Conservation (phyloP, 2,329 filamentous ascomycete genomes). For the Phialophora tarda region DNA sequence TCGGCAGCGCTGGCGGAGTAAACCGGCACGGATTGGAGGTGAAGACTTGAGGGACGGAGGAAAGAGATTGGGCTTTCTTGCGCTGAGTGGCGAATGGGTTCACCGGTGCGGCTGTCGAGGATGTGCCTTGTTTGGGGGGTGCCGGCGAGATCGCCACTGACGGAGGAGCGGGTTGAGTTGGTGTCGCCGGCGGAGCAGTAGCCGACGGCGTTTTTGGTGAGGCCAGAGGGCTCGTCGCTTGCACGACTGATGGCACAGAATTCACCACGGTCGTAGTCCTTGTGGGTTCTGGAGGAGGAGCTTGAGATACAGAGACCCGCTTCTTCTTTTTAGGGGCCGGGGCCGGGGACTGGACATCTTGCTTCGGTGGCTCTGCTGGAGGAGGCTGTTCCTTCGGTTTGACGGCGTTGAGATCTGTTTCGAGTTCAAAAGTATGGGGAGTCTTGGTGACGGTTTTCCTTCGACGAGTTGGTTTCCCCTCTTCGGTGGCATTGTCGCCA, state of each 20-base stretch:
- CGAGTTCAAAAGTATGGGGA: conserved; percentile 35
- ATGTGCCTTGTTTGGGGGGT: conserved; percentile 18
- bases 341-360: conserved; percentile 8
- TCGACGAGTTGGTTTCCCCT: conserved; percentile 30
- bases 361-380: conserved; percentile 14
- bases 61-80: conserved; percentile 33
- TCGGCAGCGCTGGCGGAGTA: conserved; percentile 29
- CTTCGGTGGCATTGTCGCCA: conserved; percentile 26
- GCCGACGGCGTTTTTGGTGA: conserved; percentile 12
- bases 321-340: conserved; percentile 34
- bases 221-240: conserved; percentile 17
- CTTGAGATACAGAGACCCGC: conserved; percentile 24
- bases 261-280: conserved; percentile 20
- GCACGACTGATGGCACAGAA: conserved; percentile 13
- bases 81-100: conserved; percentile 31
- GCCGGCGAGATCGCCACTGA: conserved; percentile 12
- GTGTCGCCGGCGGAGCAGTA: conserved; percentile 4
- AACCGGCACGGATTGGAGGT: conserved; percentile 34
- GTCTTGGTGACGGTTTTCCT: conserved; percentile 35
- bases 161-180: conserved; percentile 8
- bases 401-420: conserved; percentile 27
- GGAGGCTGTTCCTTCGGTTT: conserved; percentile 29
- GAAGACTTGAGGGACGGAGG: conserved; percentile 20
- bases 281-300: conserved; percentile 16
- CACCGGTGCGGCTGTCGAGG: conserved; percentile 15